Percentiles rank a stretch among this genome's conserved stretches.
These are phyloP conservation scores for Lobosporangium transversale DNA, from an alignment of 192 early-diverging fungal genomes.

Conservation along the genomic window DNA sequence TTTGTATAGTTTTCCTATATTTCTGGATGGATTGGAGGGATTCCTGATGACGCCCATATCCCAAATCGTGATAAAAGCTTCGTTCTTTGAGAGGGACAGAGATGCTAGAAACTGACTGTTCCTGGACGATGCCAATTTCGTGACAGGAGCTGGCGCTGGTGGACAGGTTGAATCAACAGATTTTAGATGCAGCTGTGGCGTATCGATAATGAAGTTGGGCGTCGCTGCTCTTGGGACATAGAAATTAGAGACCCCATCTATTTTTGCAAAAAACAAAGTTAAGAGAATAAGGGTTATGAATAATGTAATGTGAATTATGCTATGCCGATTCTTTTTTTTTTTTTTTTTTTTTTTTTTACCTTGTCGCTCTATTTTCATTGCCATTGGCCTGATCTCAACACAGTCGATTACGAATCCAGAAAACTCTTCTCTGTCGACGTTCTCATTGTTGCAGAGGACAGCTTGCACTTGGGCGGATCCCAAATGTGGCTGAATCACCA, in stretches of 20 bases:
- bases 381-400: slow-evolving; percentile 39
- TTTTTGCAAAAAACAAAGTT: background rate
- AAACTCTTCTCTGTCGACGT: slow-evolving; percentile 13
- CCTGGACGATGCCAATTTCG: slow-evolving; percentile 12
- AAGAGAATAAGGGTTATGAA: background rate
- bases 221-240: slow-evolving; percentile 15
- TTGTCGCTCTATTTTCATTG: background rate
- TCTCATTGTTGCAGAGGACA: slow-evolving; percentile 28
- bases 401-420: slow-evolving; percentile 34
- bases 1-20: slow-evolving; percentile 14
- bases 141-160: slow-evolving; percentile 9
- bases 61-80: slow-evolving; percentile 21
- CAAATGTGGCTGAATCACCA: slow-evolving; percentile 27
- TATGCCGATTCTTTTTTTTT: no score
- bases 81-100: slow-evolving; percentile 12
- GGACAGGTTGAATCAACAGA: background rate
- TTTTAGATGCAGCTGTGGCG: background rate
- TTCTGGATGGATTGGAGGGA: slow-evolving; percentile 12
- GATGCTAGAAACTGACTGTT: slow-evolving; percentile 26
- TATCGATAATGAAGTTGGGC: slow-evolving; percentile 31
- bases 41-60: slow-evolving; percentile 35
- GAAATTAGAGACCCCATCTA: slow-evolving; percentile 19
- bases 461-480: slow-evolving; percentile 22
- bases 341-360: no score
- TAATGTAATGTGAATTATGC: no score